Evolutionary conservation across 768 basidiomycete genomes (phyloP), one percentile per base, ranked within the genome.

Genomic region (Stropharia rugosoannulata): DNA sequence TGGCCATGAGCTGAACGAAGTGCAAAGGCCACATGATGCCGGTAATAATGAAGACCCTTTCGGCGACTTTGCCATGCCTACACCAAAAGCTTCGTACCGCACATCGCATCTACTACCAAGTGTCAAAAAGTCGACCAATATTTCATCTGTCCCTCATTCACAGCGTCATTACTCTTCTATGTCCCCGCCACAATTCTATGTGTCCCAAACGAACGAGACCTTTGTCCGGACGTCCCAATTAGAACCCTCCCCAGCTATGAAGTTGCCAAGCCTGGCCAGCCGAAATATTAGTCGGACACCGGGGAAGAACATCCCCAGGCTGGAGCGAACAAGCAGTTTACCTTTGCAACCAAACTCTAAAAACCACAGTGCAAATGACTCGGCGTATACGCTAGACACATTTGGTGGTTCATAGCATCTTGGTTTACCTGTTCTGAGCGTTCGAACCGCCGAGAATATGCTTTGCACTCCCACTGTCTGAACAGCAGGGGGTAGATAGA

Each of bases 161-260:
- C 59, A 50, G 15, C 65, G 52, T 56, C 54, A 60, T 7, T 25
- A 65, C n/a, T 60, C 68, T n/a, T 70, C 72, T n/a, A 56, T 70
- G 49, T 69, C 70, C 39, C 66, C 72, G 52, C 66, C 71, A 53
- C 64, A 65, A 43, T 66, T 72, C 58, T 70, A 74, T 56, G 63
- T 75, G 54, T 71, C 75, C 9, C 70, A 69, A 27, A 63, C 66
- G 3, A 57, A 74, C 40, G 69, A 72, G 43, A 62, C 71, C 1
- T 67, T 66, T 46, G 68, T 80, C 36, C 75, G 80, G 37, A 84
- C 81, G 10, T 70, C 73, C 15, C 82, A 84, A 61, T 57, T 81
- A 63, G 80, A 83, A 64, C 81, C 82, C 11, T 82, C 80, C 0
- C 78, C 80, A 18, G 69, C 56, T 11, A 84, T 84, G 82, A 70